These are phyloP conservation scores for Sistotremastrum suecicum DNA, from an alignment of 768 basidiomycete genomes.

Conservation along the genomic window DNA sequence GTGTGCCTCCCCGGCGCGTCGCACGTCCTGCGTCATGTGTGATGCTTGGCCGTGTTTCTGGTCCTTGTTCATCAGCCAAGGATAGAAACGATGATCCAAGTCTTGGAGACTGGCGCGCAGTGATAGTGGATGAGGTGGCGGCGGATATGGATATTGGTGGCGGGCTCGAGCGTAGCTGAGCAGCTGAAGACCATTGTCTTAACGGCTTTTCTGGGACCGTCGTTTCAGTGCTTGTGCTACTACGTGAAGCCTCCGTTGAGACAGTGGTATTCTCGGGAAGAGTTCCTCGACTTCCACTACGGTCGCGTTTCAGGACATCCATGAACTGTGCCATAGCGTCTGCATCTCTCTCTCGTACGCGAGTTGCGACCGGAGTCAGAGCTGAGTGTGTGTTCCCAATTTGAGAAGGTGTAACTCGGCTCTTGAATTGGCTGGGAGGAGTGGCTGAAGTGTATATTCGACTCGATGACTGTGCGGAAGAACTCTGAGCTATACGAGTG, in stretches of 20 bases:
- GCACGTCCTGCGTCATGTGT: no score
- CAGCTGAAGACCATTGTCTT: conserved; percentile 66
- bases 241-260: not conserved
- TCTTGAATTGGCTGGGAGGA: not conserved
- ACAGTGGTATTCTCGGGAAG: conserved; percentile 39
- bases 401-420: not conserved
- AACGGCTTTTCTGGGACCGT: conserved; percentile 44
- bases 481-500: not conserved
- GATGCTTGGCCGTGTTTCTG: no score
- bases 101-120: conserved; percentile 18
- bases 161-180: conserved; percentile 49
- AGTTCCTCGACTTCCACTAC: conserved; percentile 67
- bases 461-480: not conserved
- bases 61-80: no score
- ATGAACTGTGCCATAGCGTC: conserved; percentile 83
- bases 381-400: conserved; percentile 26
- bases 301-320: conserved; percentile 36
- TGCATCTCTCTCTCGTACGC: conserved; percentile 73
- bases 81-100: no score
- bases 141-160: conserved; percentile 20
- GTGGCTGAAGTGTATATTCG: conserved; percentile 1
- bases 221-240: conserved; percentile 20
- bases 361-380: conserved; percentile 64
- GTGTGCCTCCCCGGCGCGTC: no score
- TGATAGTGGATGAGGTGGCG: conserved; percentile 12